These are phyloP conservation scores for Knoxdaviesia proteae DNA, from an alignment of 2,329 filamentous ascomycete species.

Conservation along the genomic window DNA sequence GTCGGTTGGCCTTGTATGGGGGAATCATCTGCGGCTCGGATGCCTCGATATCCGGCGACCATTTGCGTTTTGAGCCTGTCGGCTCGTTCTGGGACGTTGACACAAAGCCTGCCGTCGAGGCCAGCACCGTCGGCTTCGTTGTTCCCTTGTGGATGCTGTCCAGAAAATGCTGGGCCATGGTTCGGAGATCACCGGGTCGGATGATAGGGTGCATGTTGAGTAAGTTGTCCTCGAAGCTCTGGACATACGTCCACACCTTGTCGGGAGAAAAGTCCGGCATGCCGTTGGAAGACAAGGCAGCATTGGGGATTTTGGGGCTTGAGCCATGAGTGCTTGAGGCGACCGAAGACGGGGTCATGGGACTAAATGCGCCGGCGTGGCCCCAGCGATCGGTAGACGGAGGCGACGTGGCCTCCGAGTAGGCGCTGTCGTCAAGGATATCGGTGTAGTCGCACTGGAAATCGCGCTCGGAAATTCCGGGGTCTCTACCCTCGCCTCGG, in stretches of 20 bases:
- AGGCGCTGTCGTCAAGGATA: slow-evolving; percentile 21
- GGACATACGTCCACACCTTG: slow-evolving; percentile 30
- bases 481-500: slow-evolving; percentile 42
- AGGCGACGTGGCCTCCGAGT: slow-evolving; percentile 30
- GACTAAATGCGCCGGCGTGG: slow-evolving; percentile 29
- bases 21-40: slow-evolving; percentile 9
- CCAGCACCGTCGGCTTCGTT: slow-evolving; percentile 1
- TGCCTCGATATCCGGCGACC: slow-evolving; percentile 22
- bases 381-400: slow-evolving; percentile 38
- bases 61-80: slow-evolving; percentile 31
- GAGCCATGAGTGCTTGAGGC: not conserved
- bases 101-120: slow-evolving; percentile 1
- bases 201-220: slow-evolving; percentile 46
- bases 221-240: slow-evolving; percentile 38
- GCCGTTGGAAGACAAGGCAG: slow-evolving; percentile 15
- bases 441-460: slow-evolving; percentile 15
- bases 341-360: slow-evolving; percentile 10
- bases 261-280: slow-evolving; percentile 31
- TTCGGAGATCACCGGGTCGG: slow-evolving; percentile 27
- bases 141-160: slow-evolving; percentile 18
- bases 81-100: slow-evolving; percentile 6
- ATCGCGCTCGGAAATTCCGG: slow-evolving; percentile 9
- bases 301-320: not conserved
- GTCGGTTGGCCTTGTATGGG: slow-evolving; percentile 19
- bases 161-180: slow-evolving; percentile 31